These are phyloP conservation scores for Didymella pinodella DNA, from an alignment of 2,329 filamentous ascomycete genomes.

Conservation along the genomic window DNA sequence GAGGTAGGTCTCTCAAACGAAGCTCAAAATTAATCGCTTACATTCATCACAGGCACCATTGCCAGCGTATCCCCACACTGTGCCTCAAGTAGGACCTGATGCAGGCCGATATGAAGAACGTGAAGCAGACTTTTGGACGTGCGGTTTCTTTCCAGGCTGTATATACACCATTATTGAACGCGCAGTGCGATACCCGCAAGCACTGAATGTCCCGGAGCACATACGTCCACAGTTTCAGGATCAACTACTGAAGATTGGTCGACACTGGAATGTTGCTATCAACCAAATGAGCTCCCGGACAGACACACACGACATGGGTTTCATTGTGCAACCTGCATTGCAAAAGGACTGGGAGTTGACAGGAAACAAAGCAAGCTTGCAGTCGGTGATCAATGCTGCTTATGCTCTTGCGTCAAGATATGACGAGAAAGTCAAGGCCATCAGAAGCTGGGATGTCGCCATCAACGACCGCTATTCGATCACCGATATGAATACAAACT, in stretches of 20 bases:
- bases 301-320: constrained; percentile 64
- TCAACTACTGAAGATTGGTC: constrained; percentile 37
- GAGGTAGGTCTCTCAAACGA: constrained; percentile 17
- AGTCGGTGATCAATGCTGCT: constrained; percentile 56
- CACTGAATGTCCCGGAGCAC: constrained; percentile 32
- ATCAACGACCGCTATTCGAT: constrained; percentile 50
- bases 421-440: constrained; percentile 53
- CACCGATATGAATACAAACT: constrained; percentile 48
- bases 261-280: constrained; percentile 46
- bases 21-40: background rate
- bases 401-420: constrained; percentile 56
- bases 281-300: constrained; percentile 50
- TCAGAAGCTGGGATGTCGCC: constrained; percentile 60
- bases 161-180: constrained; percentile 48
- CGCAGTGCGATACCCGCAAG: constrained; percentile 39
- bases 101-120: constrained; percentile 45
- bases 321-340: constrained; percentile 61
- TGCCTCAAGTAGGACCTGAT: constrained; percentile 37
- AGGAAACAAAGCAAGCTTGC: constrained; percentile 50
- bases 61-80: constrained; percentile 44
- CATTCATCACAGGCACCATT: constrained; percentile 33
- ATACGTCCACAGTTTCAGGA: constrained; percentile 31
- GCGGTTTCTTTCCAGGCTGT: constrained; percentile 48
- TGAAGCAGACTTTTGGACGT: constrained; percentile 50
- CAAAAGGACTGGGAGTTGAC: constrained; percentile 59